Evolutionary conservation across 2,329 filamentous ascomycete species (phyloP).

Genomic region (Cercospora brassicicola): DNA sequence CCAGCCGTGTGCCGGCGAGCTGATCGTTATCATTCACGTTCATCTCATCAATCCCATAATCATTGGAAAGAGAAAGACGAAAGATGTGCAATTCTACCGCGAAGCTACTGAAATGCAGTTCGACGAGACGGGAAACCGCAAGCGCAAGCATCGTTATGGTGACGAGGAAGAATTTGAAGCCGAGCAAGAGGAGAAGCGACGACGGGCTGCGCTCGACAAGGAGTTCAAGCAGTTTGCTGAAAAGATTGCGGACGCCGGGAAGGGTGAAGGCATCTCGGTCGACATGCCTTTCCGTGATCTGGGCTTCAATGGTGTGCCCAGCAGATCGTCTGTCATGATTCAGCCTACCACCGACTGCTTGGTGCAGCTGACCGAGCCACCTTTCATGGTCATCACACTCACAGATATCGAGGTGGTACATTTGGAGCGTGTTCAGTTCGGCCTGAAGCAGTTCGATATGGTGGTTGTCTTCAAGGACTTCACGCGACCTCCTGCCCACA

Average conservation of each 20-base stretch:
- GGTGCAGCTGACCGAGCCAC: constrained; percentile 93
- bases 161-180: constrained; percentile 99
- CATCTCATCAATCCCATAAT: constrained; percentile 98
- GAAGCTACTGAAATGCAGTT: constrained; percentile 99
- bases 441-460: constrained; percentile 97
- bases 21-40: constrained; percentile 97
- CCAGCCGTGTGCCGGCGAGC: constrained; percentile 91
- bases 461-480: constrained; percentile 99
- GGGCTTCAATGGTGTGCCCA: constrained; percentile 94
- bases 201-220: constrained; percentile 87
- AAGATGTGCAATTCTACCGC: constrained; percentile 96
- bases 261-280: constrained; percentile 85
- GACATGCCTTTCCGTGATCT: constrained; percentile 97
- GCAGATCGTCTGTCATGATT: constrained; percentile 91
- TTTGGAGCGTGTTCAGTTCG: constrained; percentile 91
- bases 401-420: constrained; percentile 96
- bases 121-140: constrained; percentile 96
- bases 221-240: constrained; percentile 95
- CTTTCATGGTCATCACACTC: constrained; percentile 92
- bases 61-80: constrained; percentile 98
- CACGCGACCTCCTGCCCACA: constrained; percentile 80
- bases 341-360: constrained; percentile 96
- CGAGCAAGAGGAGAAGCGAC: constrained; percentile 91
- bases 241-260: constrained; percentile 94
- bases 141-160: constrained; percentile 94